Evolutionary conservation across 768 basidiomycete species (phyloP), one percentile per base, ranked within the genome.

Genomic region (Gymnopilus dilepis): DNA sequence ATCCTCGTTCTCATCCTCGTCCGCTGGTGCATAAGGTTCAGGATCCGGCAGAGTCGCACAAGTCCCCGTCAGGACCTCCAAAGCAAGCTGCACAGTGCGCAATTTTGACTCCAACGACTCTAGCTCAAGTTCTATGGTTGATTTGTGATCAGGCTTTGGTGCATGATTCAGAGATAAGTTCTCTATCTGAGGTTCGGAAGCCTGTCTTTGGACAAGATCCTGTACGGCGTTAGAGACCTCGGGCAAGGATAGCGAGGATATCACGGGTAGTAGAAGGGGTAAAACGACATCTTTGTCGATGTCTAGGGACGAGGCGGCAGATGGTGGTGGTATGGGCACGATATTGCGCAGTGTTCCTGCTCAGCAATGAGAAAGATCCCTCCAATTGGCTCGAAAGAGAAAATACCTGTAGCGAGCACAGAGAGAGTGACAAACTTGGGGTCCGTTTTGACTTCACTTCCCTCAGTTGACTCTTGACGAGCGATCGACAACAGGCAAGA

Each of bases 41-140:
- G 90, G 86, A 67, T 94, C 93, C 4, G 93, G 93, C 40, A 97
- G 76, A 6, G 88, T 92, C 19, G 95, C 95, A 71, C 93, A 97
- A n/a, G 84, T 79, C 30, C 90, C 90, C 0, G 94, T 96, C 63
- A 97, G 73, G 51, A 97, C 86, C 75, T 98, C 95, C 26, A 97
- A 79, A n/a, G 90, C 86, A 31, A 95, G 82, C 64, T 91, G 90
- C 11, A 93, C 82, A 1, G 90, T 91, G 66, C 88, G 82, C 55
- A 97, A 73, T 57, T 77, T 84, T 15, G 79, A 77, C 74, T 98
- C 95, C 13, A 95, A 77, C 28, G 77, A 77, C 62, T 92, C 91
- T 2, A 97, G 81, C 67, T 90, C 87, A 11, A 86, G 58, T 69
- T 95, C 91, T 13, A 82, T 82, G 1, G 80, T 70, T 3, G 89